A percentile compares a stretch with the other conserved stretches of the same genome.
phyloP scores from a whole-genome alignment of 306 rosid genomes.

The Purshia tridentata region DNA sequence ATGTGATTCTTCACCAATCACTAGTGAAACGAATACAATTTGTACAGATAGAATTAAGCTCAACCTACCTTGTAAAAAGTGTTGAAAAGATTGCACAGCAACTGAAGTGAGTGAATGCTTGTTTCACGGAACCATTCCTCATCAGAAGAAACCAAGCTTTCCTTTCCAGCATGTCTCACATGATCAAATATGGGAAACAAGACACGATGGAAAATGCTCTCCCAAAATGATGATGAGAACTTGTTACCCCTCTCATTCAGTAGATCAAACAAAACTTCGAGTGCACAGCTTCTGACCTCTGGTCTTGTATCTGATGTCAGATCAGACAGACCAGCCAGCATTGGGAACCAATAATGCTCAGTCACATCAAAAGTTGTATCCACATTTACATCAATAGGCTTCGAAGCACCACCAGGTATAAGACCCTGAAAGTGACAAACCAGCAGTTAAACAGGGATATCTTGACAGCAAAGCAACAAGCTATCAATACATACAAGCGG shows the following conservation, averaged over 20 bases:
- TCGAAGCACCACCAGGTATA: slow-evolving; percentile 93
- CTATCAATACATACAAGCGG: neutral
- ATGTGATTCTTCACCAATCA: slow-evolving; percentile 2
- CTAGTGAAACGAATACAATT: slow-evolving; percentile 4
- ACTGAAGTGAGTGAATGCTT: slow-evolving; percentile 94
- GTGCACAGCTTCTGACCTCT: slow-evolving; percentile 97
- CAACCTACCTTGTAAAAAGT: slow-evolving; percentile 86
- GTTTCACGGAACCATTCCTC: slow-evolving; percentile 92
- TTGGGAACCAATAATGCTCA: slow-evolving; percentile 99
- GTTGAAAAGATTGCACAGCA: slow-evolving; percentile 98
- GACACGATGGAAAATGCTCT: slow-evolving; percentile 94
- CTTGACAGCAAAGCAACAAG: slow-evolving; percentile 2
- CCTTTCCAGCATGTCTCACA: slow-evolving; percentile 94
- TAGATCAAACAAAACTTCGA: slow-evolving; percentile 97
- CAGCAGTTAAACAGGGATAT: slow-evolving; percentile 11
- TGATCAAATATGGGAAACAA: slow-evolving; percentile 99
- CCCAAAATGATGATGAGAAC: slow-evolving; percentile 93
- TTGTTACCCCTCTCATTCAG: slow-evolving; percentile 96
- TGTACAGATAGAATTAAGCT: slow-evolving; percentile 12
- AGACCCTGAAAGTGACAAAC: slow-evolving; percentile 65
- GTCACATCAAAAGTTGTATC: slow-evolving; percentile 76
- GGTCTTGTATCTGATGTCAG: slow-evolving; percentile 93
- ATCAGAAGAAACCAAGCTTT: slow-evolving; percentile 58
- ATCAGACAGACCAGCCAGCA: slow-evolving; percentile 99
- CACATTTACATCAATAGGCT: slow-evolving; percentile 63